These are phyloP conservation scores for Penicillium fimorum DNA, from an alignment of 495 filamentous ascomycete species.

Conservation along the genomic window DNA sequence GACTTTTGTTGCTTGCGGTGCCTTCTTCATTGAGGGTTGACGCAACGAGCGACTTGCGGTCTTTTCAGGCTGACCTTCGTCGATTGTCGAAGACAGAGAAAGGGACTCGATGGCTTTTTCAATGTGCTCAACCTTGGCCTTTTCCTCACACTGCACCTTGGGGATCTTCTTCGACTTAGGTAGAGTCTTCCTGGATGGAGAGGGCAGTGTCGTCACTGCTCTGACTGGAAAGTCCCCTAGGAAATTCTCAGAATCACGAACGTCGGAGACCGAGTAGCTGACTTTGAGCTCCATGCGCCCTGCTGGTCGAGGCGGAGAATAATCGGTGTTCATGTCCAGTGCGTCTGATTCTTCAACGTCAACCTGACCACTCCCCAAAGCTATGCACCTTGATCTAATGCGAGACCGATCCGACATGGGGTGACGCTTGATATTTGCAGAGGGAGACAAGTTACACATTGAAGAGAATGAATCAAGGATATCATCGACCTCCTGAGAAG, in stretches of 20 bases:
- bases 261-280: conserved; percentile 21
- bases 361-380: conserved; percentile 8
- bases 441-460: conserved; percentile 22
- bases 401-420: conserved; percentile 18
- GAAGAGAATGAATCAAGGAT: conserved; percentile 32
- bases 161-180: conserved; percentile 6
- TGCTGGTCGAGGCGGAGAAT: conserved; percentile 4
- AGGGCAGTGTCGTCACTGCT: not conserved
- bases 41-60: not conserved
- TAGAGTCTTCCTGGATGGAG: conserved; percentile 5
- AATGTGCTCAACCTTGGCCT: conserved; percentile 16
- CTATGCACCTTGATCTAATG: conserved; percentile 12
- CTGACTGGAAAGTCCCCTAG: not conserved
- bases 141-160: not conserved
- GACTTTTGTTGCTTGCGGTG: not conserved
- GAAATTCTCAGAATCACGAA: not conserved
- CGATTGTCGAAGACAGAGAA: conserved; percentile 15
- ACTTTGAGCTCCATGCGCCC: conserved; percentile 15
- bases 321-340: conserved; percentile 7
- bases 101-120: conserved; percentile 23
- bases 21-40: conserved; percentile 1
- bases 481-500: conserved; percentile 27
- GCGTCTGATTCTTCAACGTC: conserved; percentile 21
- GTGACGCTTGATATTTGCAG: conserved; percentile 26
- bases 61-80: not conserved